A percentile compares a stretch with the other conserved stretches of the same genome.
Evolutionary conservation across 352 stramenopile genomes (phyloP).

Genomic region (Phytophthora rubi): DNA sequence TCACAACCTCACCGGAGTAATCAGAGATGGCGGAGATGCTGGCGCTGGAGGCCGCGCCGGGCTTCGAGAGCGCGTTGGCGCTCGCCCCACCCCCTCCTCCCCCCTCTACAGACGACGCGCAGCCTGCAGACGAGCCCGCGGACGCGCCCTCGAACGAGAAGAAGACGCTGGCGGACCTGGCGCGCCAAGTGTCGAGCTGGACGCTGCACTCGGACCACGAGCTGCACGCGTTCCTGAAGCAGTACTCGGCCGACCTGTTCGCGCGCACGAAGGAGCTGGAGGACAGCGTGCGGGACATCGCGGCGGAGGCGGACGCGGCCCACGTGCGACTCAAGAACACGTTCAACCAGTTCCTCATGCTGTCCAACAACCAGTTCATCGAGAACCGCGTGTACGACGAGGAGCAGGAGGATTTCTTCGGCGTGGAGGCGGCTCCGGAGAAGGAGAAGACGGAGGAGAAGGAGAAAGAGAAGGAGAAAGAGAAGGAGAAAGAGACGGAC

Average conservation of each 20-base stretch:
- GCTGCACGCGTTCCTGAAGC: conserved; percentile 71
- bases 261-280: conserved; percentile 77
- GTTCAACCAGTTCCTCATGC: conserved; percentile 89
- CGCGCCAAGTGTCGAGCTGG: conserved; percentile 59
- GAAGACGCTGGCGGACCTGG: conserved; percentile 57
- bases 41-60: conserved; percentile 34
- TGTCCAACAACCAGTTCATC: conserved; percentile 90
- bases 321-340: conserved; percentile 84
- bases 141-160: conserved; percentile 12
- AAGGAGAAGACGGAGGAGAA: conserved; percentile 4
- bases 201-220: conserved; percentile 82
- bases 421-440: conserved; percentile 18
- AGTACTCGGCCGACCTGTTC: conserved; percentile 71
- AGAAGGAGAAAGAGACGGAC: background rate
- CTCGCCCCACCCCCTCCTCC: conserved; percentile 33
- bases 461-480: background rate
- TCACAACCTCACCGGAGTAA: conserved; percentile 27
- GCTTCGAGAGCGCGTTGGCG: conserved; percentile 21
- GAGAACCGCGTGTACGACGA: conserved; percentile 91
- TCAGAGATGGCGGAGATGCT: conserved; percentile 45
- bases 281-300: conserved; percentile 72
- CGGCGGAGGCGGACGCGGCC: conserved; percentile 63
- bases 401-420: conserved; percentile 79
- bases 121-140: background rate
- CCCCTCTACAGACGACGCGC: background rate